These are phyloP conservation scores for Microdochium nivale DNA, from an alignment of 2,329 filamentous ascomycete genomes.

Conservation along the genomic window DNA sequence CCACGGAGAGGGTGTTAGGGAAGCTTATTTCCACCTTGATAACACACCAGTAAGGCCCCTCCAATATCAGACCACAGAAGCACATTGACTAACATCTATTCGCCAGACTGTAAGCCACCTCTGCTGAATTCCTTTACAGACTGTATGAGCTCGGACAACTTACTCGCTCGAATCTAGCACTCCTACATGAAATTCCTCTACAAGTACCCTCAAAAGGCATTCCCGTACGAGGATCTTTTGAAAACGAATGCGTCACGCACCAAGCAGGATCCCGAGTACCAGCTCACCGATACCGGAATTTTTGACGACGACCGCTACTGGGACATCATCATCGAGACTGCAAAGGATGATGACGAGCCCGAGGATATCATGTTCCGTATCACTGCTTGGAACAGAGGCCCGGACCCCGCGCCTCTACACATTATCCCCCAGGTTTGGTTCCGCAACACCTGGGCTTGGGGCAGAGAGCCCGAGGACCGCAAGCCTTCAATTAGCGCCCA, in stretches of 20 bases:
- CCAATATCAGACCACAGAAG: not conserved
- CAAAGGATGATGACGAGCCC: conserved; percentile 85
- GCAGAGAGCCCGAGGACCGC: conserved; percentile 62
- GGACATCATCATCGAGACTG: conserved; percentile 95
- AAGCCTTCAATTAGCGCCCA: conserved; percentile 71
- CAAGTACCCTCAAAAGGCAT: conserved; percentile 88
- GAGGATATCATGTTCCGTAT: conserved; percentile 91
- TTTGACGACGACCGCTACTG: conserved; percentile 90
- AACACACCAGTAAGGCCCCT: conserved; percentile 62
- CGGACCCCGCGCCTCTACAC: conserved; percentile 82
- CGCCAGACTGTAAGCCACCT: conserved; percentile 33
- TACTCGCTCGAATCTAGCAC: conserved; percentile 46
- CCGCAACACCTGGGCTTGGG: conserved; percentile 96
- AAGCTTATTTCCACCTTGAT: conserved; percentile 92
- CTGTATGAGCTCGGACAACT: conserved; percentile 1
- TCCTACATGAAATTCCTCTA: conserved; percentile 99
- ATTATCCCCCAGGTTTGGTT: conserved; percentile 96
- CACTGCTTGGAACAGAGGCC: conserved; percentile 91
- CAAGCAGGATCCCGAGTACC: conserved; percentile 78
- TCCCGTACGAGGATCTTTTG: conserved; percentile 84
- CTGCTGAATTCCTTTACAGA: not conserved
- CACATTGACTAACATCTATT: conserved; percentile 14
- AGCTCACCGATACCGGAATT: conserved; percentile 78
- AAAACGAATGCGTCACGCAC: conserved; percentile 72
- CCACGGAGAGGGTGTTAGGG: conserved; percentile 94